Evolutionary conservation across 768 basidiomycete species (phyloP), one percentile per base, ranked within the genome.

Genomic region (Mycena alexandri): DNA sequence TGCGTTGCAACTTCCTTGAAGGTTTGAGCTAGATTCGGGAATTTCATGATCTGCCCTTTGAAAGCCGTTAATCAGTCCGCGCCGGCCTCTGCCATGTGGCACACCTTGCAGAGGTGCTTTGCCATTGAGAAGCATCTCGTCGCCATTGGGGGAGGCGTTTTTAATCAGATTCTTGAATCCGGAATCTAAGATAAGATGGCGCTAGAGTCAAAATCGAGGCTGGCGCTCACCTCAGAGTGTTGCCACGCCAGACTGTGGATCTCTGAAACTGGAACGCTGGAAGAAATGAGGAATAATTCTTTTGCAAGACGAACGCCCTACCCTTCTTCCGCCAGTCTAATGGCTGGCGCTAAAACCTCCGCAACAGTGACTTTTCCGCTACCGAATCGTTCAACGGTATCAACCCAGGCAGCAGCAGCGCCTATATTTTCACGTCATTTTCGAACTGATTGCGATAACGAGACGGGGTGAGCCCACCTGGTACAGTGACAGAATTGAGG

Each of bases 331-430:
- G 96, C 98, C 60, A 99, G 81, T 44, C 91, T 83, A 63, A 98
- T 98, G 2, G 96, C 98, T 61, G 98, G 98, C 25, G 81, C 91
- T 25, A 99, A 84, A 34, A 96, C 84, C 17, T 98, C 93, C 4
- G 86, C 86, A 51, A 84, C 71, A 46, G 81, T 79, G 16, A 88
- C 75, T 16, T 87, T 89, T 12, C 94, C 92, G 68, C 89, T 93
- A 19, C 97, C 97, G 60, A 98, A 89, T 43, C 82, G 81, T 66
- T 93, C 87, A 38, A 98, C 84, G 0, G 95, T 93, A 77, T 98
- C 98, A 19, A 93, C 83, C 96, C 97, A 99, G 17, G 95, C 95
- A 38, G 95, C 93, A 4, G 96, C 94, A n/a, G 93, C 92, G 56
- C 97, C 96, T 87, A 75, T 72, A 34, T 41, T 29, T 80, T 75